These are phyloP conservation scores for Besnoitia besnoiti DNA, from an alignment of 169 alveolate species.

Conservation along the genomic window DNA sequence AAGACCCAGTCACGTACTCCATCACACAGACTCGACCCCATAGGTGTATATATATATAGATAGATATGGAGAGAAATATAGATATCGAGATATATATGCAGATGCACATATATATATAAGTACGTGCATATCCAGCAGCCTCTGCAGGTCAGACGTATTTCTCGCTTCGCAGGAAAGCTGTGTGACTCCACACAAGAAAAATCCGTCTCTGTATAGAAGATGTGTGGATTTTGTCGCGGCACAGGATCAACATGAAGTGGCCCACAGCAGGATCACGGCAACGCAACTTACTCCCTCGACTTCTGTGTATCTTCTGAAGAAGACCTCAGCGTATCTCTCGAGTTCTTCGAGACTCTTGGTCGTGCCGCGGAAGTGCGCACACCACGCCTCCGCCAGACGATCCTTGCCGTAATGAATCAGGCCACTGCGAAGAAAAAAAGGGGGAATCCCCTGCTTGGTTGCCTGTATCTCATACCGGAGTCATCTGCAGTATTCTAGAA, in stretches of 20 bases:
- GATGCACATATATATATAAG: not conserved
- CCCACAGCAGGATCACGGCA: not conserved
- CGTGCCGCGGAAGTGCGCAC: constrained; percentile 15
- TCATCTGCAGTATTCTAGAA: too few species aligned
- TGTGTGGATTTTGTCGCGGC: not conserved
- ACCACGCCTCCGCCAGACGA: constrained; percentile 62
- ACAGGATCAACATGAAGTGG: not conserved
- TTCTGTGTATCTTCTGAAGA: constrained; percentile 52
- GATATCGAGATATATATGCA: not conserved
- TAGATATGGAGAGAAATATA: not conserved
- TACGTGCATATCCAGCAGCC: not conserved
- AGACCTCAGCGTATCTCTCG: constrained; percentile 50
- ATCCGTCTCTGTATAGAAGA: not conserved
- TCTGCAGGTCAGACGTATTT: not conserved
- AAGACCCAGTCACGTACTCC: too few species aligned
- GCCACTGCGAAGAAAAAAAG: constrained; percentile 27
- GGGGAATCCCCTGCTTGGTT: too few species aligned
- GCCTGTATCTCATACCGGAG: too few species aligned
- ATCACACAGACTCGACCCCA: not conserved
- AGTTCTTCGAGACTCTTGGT: constrained; percentile 48
- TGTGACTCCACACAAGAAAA: too few species aligned
- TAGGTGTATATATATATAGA: not conserved
- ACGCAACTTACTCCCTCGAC: constrained; percentile 53
- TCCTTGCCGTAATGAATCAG: constrained; percentile 56
- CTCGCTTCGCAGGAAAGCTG: not conserved